Base-by-base conservation (phyloP, 768 basidiomycete species). In the Dioszegia hungarica region DNA sequence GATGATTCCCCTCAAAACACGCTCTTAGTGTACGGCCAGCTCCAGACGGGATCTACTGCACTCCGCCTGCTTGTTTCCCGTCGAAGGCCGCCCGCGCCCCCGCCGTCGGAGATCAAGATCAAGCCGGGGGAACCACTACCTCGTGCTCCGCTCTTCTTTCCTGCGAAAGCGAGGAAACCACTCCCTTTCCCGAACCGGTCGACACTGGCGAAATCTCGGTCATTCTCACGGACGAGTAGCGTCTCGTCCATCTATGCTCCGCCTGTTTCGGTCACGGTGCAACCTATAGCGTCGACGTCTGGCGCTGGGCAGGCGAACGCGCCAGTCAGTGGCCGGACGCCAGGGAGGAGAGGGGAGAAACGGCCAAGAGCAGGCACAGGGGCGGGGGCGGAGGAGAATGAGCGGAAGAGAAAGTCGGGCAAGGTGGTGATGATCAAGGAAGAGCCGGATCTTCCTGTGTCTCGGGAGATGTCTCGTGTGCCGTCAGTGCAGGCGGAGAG, bases 1-100 rank as follows among this genome's bases (percentile, higher is more conserved):
- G 74, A 75, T 46, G 68, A 71, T 22, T 51, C 67, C 15, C 47
- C 52, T 12, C 61, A 45, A 74, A 93, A 69, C 11, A 70, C 61
- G 6, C 58, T 75, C 38, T 40, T 75, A 15, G 58, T 75, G 1
- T 75, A 69, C 48, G 74, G 74, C 1, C 74, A 74, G 46, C 45
- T 53, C 19, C 55, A 69, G 41, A 27, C 52, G n/a, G 22, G 17
- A 24, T 48, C 46, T 10, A n/a, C 51, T 41, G 29, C 37, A 29
- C 15, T 43, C 37, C 50, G 57, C 29, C 51, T 72, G 4, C 60
- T 58, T 27, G 70, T 70, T 14, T 61, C 64, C 2, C 52, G 68
- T 31, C 41, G 61, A 15, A 73, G 66, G 61, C 62, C 65, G 5
- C 53, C 52, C 14, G 59, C 66, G 31, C 41, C 56, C 10, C 59